Conservation (phyloP, 371 early-diverging fungal species). For the Apophysomyces variabilis region DNA sequence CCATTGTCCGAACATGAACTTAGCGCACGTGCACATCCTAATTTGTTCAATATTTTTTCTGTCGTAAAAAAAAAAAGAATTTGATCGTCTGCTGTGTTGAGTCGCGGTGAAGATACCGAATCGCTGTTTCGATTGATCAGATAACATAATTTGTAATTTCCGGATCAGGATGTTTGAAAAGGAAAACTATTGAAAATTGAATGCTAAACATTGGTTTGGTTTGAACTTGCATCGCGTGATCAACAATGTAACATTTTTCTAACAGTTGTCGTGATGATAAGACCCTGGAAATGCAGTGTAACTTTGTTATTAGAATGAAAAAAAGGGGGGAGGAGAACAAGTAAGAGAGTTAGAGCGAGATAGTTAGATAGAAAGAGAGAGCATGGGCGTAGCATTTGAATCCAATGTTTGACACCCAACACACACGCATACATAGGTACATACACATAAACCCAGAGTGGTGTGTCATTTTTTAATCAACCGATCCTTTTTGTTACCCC, state of each 20-base stretch:
- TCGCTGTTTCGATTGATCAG: slow-evolving; percentile 11
- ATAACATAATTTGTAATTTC: not conserved
- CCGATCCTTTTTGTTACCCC: too few species aligned
- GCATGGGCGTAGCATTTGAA: too few species aligned
- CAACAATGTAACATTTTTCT: not conserved
- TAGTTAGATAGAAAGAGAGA: too few species aligned
- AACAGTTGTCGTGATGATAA: not conserved
- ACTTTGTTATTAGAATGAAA: not conserved
- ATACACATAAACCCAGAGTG: too few species aligned
- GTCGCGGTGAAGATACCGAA: slow-evolving; percentile 1
- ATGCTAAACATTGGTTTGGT: not conserved
- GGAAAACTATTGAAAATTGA: not conserved
- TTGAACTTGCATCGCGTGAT: slow-evolving; percentile 2
- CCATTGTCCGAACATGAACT: slow-evolving; percentile 6
- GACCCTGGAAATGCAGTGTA: slow-evolving; percentile 11
- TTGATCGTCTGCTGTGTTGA: not conserved
- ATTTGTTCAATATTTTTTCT: too few species aligned
- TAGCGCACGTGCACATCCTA: not conserved
- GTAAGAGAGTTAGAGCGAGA: too few species aligned
- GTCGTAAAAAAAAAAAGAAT: too few species aligned
- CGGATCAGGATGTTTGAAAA: not conserved
- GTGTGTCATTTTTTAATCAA: too few species aligned
- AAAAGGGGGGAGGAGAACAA: not conserved
- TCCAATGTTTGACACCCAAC: too few species aligned
- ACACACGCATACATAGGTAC: too few species aligned